Conservation (phyloP, 2,329 filamentous ascomycete species). For the Aspergillus brasiliensis region DNA sequence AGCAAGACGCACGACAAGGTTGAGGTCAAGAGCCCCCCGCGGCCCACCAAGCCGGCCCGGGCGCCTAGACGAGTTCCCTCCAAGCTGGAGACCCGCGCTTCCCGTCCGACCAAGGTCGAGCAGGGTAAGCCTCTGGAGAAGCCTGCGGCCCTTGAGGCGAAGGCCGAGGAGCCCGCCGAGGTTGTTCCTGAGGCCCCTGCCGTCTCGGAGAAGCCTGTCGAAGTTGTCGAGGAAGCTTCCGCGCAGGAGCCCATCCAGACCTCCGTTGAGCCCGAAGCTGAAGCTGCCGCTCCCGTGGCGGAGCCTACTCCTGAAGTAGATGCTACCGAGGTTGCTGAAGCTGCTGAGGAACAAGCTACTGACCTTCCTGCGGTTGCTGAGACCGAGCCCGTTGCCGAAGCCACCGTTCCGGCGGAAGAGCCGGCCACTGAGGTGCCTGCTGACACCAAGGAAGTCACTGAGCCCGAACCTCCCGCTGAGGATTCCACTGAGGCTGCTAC, state of each 20-base stretch:
- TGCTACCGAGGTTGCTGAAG: background rate
- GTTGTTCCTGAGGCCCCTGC: slow-evolving; percentile 1
- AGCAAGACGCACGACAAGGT: slow-evolving; percentile 52
- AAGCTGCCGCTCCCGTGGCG: background rate
- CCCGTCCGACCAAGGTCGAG: slow-evolving; percentile 26
- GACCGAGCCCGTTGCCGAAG: slow-evolving; percentile 11
- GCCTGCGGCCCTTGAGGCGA: background rate
- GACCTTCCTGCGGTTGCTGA: slow-evolving; percentile 5
- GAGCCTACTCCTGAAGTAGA: background rate
- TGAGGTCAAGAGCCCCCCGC: slow-evolving; percentile 45
- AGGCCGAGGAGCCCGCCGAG: slow-evolving; percentile 10
- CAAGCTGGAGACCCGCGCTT: slow-evolving; percentile 25
- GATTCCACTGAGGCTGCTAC: slow-evolving; percentile 10
- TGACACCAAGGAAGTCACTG: background rate
- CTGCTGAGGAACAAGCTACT: slow-evolving; percentile 4
- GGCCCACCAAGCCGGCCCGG: slow-evolving; percentile 24
- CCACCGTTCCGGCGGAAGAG: background rate
- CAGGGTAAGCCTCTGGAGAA: slow-evolving; percentile 1
- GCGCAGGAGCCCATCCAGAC: slow-evolving; percentile 5
- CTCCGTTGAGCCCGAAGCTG: slow-evolving; percentile 1
- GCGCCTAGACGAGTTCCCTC: slow-evolving; percentile 27
- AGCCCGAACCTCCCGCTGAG: no score
- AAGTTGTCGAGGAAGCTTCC: background rate
- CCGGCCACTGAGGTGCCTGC: background rate
- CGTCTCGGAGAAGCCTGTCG: slow-evolving; percentile 14